Base-by-base conservation (phyloP, 495 filamentous ascomycete species). In the Penicillium pancosmium region DNA sequence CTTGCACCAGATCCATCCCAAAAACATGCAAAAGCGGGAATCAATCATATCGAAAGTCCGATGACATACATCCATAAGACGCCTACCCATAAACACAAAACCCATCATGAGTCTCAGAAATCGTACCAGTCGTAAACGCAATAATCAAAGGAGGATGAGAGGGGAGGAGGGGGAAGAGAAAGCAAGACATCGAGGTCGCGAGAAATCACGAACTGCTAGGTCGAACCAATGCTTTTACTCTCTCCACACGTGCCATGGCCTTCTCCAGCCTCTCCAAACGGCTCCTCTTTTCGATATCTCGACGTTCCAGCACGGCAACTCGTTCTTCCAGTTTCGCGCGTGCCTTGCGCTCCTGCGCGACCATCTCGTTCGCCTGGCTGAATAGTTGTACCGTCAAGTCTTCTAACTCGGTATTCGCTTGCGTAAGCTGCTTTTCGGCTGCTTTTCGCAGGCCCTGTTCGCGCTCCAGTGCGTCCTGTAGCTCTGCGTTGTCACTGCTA, bases 311-410 rank as follows among this genome's bases (percentile, higher is more conserved):
- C 62, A 88, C 79, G 27, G 73, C 80, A 0, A 93, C 84, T 33
- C 90, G 70, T 69, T 91, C 88, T 70, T 96, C 92, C 33, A 98
- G 78, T 71, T 82, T 84, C 7, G 89, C 90, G 41, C 91, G 77
- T 35, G 89, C 91, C 68, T 88, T 86, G 47, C 94, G 80, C 79
- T 98, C 94, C 65, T 85, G 77, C 15, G 93, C 91, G 23, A 98
- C 94, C 93, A 98, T 98, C 79, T 96, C 91, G 66, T 98, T 98
- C 16, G 94, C 94, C 73, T 96, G 88, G 69, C 91, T 86, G 75
- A 98, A 98, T 51, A 98, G 78, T 61, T 87, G 84, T 47, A 86
- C 89, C 35, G 86, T 91, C 62, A 98, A 77, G 66, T 98, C 94
- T 71, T 98, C 95, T 13, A 98, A 80, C 76, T 98, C 94, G 1